Conservation (phyloP, 2,329 filamentous ascomycete genomes). For the Thielaviopsis ethacetica region DNA sequence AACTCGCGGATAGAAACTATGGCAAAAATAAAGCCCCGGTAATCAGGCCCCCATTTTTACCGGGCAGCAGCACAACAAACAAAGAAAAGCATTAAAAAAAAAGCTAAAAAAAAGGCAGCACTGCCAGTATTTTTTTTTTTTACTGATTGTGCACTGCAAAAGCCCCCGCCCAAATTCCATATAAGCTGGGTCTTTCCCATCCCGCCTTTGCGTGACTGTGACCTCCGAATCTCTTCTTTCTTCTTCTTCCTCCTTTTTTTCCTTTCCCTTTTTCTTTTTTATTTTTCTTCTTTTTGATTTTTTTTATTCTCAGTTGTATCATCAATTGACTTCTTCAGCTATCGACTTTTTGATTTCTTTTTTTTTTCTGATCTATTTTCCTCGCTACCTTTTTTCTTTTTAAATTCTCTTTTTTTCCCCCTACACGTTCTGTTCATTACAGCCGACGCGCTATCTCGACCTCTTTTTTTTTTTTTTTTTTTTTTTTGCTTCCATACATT, state of each 20-base stretch:
- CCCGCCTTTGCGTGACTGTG: constrained; percentile 32
- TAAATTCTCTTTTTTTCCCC: constrained; percentile 11
- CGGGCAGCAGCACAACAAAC: background rate
- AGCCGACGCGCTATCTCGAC: background rate
- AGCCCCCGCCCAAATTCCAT: constrained; percentile 38
- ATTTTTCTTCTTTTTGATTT: too few species aligned
- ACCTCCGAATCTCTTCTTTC: constrained; percentile 24
- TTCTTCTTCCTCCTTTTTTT: constrained; percentile 12
- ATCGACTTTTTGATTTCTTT: too few species aligned
- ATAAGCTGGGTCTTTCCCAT: constrained; percentile 36
- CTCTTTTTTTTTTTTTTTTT: too few species aligned
- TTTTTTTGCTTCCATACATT: too few species aligned
- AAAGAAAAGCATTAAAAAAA: background rate
- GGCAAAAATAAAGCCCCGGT: background rate
- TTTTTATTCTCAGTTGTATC: constrained; percentile 16
- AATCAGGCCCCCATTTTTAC: background rate
- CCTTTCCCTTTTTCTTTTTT: constrained; percentile 17
- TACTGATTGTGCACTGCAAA: constrained; percentile 26
- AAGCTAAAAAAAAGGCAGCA: too few species aligned
- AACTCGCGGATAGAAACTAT: too few species aligned
- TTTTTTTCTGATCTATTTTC: background rate
- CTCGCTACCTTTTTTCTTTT: background rate
- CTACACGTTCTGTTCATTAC: background rate
- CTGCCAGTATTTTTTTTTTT: too few species aligned
- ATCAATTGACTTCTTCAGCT: constrained; percentile 12